Evolutionary conservation across 805 yeast species (phyloP).

Genomic region (Starmerella stigmatis): DNA sequence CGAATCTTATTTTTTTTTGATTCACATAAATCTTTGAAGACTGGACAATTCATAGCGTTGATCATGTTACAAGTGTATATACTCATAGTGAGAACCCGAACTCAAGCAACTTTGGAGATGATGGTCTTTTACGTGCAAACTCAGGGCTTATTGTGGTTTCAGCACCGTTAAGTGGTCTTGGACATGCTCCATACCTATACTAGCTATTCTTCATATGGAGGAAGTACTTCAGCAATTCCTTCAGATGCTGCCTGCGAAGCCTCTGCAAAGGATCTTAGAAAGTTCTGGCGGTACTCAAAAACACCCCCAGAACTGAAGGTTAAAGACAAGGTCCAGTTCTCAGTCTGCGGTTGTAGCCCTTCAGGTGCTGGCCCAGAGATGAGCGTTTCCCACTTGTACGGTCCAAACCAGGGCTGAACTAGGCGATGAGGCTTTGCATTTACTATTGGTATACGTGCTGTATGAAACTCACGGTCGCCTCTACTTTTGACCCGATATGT

Average conservation of each 20-base stretch:
- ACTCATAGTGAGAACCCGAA: no score
- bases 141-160: no score
- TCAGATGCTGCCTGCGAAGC: slow-evolving; percentile 18
- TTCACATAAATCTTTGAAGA: no score
- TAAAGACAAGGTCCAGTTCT: slow-evolving; percentile 25
- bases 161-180: no score
- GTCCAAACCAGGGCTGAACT: slow-evolving; percentile 33
- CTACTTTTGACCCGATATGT: slow-evolving; percentile 25
- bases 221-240: slow-evolving; percentile 23
- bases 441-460: slow-evolving; percentile 22
- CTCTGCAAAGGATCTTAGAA: slow-evolving; percentile 9
- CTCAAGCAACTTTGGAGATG: no score
- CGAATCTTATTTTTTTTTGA: no score
- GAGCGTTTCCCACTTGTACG: slow-evolving; percentile 28
- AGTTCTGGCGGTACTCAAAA: slow-evolving; percentile 25
- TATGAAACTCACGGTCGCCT: slow-evolving; percentile 27
- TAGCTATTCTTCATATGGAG: slow-evolving; percentile 16
- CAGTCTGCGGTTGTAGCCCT: slow-evolving; percentile 8
- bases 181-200: no score
- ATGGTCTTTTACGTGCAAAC: no score
- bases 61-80: no score
- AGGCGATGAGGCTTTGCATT: slow-evolving; percentile 19
- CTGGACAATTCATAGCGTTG: no score
- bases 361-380: slow-evolving; percentile 9
- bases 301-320: slow-evolving; percentile 29